Evolutionary conservation across 495 filamentous ascomycete species (phyloP).

Genomic region (Melanomma pulvis-pyrius): DNA sequence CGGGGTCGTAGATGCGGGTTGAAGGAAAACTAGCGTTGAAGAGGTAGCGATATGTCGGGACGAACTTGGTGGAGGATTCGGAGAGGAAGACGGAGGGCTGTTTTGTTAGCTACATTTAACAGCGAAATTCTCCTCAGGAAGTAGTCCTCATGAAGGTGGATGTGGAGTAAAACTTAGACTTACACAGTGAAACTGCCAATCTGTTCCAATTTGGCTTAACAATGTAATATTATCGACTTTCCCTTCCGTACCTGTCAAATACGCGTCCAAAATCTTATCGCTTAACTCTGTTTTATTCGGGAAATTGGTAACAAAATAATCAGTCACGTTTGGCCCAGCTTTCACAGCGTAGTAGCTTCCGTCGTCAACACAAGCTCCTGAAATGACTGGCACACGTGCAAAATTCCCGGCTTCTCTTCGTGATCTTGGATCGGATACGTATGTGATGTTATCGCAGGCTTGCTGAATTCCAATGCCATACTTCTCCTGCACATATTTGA

Average conservation of each 20-base stretch:
- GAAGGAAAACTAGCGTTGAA: constrained; percentile 26
- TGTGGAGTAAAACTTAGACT: not conserved
- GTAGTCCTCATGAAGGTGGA: not conserved
- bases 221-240: constrained; percentile 1
- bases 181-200: constrained; percentile 28
- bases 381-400: constrained; percentile 38
- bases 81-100: constrained; percentile 14
- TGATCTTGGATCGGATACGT: constrained; percentile 28
- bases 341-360: constrained; percentile 33
- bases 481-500: constrained; percentile 36
- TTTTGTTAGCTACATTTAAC: not conserved
- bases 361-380: constrained; percentile 39
- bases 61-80: constrained; percentile 1
- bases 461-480: constrained; percentile 26
- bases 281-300: not conserved
- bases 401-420: constrained; percentile 27
- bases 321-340: not conserved
- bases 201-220: constrained; percentile 16
- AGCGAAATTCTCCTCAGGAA: not conserved
- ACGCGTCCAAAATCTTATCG: not conserved
- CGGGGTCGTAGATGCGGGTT: not conserved
- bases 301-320: constrained; percentile 2
- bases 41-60: constrained; percentile 27
- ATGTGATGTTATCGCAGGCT: constrained; percentile 40
- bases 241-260: not conserved